Base-by-base conservation (phyloP, 352 stramenopile species). In the Proteromonas lacertae region DNA sequence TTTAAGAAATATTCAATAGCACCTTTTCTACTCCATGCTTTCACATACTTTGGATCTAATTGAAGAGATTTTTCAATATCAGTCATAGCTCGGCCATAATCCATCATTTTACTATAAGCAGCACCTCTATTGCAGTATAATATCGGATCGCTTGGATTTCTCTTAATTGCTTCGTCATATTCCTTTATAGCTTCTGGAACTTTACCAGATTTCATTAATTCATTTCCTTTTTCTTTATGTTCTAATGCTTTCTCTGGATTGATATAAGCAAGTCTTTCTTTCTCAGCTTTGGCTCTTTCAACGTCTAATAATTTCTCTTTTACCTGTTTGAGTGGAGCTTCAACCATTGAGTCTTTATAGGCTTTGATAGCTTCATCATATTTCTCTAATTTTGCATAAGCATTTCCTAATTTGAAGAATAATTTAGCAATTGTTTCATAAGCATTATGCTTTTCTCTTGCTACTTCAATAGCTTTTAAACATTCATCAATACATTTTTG, bases 1-100 rank as follows among this genome's bases (percentile, higher is more conserved):
- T 99, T 99, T 65, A 94, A 89, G 44, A 93, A 81, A 44, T 93
- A 83, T 59, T 99, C 78, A 51, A 97, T 96, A 41, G 92, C 84
- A 14, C 81, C 87, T 48, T 94, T 86, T 26, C 84, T 78, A 19
- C 69, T 77, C 61, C 86, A 96, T 9, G 83, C 83, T 61, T 97
- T 99, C 28, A 94, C 81, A 52, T 99, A 99, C 50, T 90, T 92
- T 2, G 73, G 73, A 56, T 99, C 87, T 13, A 97, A 51, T 40
- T 90, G 77, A 14, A 99, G 54, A 8, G 87, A 84, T 56, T 92
- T 92, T 53, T 96, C 77, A 71, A 81, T 47, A 62, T 92, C 47
- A 18, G 48, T 49, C 46, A 69, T 67, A 10, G 66, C 69, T 28
- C 57, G 57, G 39, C 65, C 64, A 43, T 81, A 84, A 53, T 84